phyloP scores from a whole-genome alignment of 169 alveolate species.

The Cryptosporidium bovis region DNA sequence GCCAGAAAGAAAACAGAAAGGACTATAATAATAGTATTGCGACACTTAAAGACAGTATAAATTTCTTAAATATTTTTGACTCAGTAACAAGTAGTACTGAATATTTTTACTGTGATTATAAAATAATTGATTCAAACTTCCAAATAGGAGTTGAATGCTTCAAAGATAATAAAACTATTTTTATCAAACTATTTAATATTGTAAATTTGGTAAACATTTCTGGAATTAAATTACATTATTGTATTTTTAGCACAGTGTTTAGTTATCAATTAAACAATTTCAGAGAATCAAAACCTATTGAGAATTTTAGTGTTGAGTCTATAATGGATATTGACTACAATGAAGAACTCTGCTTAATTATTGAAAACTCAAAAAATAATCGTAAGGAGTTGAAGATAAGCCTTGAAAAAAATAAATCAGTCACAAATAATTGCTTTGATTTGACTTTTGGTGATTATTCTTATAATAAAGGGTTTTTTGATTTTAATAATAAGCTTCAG shows the following conservation, averaged over 20 bases:
- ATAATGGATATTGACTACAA: neutral
- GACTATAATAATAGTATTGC: neutral
- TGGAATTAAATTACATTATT: constrained; percentile 1
- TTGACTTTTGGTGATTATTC: neutral
- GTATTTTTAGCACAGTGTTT: neutral
- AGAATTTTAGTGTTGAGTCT: neutral
- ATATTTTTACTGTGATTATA: neutral
- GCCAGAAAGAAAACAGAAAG: neutral
- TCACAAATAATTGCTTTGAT: neutral
- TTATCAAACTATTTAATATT: constrained; percentile 3
- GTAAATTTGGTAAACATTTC: constrained; percentile 19
- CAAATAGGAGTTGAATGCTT: constrained; percentile 22
- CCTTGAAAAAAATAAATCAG: neutral
- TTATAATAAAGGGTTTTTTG: neutral
- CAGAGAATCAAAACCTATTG: neutral
- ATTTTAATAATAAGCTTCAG: neutral
- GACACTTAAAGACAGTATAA: neutral
- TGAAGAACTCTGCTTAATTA: neutral
- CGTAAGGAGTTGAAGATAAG: neutral
- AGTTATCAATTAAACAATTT: neutral
- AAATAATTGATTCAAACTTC: constrained; percentile 6
- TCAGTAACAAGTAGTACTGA: neutral
- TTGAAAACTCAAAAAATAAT: neutral
- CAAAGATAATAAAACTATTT: neutral
- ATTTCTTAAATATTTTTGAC: neutral